Percentiles rank a stretch among this genome's conserved stretches.
These are phyloP conservation scores for Debaryomyces fabryi DNA, from an alignment of 1,139 yeast genomes.

Conservation along the genomic window DNA sequence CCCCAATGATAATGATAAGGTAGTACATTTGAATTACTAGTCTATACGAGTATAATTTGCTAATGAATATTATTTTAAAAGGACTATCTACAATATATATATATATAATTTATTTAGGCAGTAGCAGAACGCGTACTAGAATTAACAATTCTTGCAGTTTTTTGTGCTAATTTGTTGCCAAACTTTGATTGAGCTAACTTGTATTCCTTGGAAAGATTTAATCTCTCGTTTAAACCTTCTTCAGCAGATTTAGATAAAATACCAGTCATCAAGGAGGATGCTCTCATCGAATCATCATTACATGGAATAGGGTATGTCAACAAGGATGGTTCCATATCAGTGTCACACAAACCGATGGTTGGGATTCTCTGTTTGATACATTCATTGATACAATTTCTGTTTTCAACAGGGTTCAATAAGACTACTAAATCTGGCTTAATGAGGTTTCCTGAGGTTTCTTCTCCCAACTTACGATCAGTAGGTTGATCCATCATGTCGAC, in stretches of 20 bases:
- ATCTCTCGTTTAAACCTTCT: conserved; percentile 66
- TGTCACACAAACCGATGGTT: conserved; percentile 90
- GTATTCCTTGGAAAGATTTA: conserved; percentile 38
- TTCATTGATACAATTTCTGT: conserved; percentile 78
- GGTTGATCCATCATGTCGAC: conserved; percentile 45
- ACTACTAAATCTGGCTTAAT: conserved; percentile 90
- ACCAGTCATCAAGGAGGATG: conserved; percentile 78
- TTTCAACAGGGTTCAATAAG: conserved; percentile 84
- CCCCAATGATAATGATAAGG: not conserved
- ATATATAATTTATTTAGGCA: conserved; percentile 1
- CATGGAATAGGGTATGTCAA: conserved; percentile 96
- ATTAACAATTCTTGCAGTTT: conserved; percentile 6
- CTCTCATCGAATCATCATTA: conserved; percentile 89
- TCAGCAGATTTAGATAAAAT: conserved; percentile 85
- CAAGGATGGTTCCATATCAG: conserved; percentile 87
- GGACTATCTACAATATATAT: conserved; percentile 10
- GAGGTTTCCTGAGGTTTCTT: conserved; percentile 44
- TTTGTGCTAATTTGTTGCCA: conserved; percentile 6
- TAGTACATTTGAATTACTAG: not conserved
- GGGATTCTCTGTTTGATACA: conserved; percentile 85
- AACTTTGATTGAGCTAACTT: conserved; percentile 17
- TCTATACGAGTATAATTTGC: not conserved
- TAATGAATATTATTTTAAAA: conserved; percentile 6
- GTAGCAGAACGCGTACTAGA: conserved; percentile 6
- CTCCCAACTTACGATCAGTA: conserved; percentile 58